These are phyloP conservation scores for Coniferiporia weirii DNA, from an alignment of 1,284 basidiomycete genomes.

Conservation along the genomic window DNA sequence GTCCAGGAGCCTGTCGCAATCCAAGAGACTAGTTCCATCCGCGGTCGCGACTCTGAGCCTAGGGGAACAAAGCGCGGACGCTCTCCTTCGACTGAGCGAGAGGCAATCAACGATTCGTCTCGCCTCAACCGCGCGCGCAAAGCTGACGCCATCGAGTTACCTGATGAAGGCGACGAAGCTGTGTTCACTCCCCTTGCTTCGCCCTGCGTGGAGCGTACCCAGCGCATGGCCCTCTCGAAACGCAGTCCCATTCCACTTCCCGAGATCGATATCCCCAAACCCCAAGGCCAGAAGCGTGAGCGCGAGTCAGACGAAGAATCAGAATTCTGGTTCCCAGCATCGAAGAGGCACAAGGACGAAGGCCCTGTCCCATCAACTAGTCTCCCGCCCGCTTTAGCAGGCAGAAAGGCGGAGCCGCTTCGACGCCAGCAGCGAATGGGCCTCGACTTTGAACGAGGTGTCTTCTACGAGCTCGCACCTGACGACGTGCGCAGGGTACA, in stretches of 20 bases:
- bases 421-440: too few species aligned
- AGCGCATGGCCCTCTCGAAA: background rate
- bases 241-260: background rate
- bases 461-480: too few species aligned
- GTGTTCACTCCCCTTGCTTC: background rate
- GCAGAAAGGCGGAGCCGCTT: too few species aligned
- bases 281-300: slow-evolving; percentile 26
- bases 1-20: background rate
- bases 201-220: background rate
- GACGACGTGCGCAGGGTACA: too few species aligned
- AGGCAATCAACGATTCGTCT: background rate
- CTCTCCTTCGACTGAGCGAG: background rate
- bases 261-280: background rate
- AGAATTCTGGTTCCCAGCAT: background rate
- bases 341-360: slow-evolving; percentile 23
- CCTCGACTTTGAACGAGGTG: too few species aligned
- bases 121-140: background rate
- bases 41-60: background rate
- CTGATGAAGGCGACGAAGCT: too few species aligned
- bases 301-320: background rate
- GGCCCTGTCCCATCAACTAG: too few species aligned
- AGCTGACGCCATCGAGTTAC: too few species aligned
- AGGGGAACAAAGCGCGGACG: background rate
- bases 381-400: too few species aligned
- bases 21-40: background rate